Evolutionary conservation across 1,284 basidiomycete genomes (phyloP).

Genomic region (Malassezia obtusa): DNA sequence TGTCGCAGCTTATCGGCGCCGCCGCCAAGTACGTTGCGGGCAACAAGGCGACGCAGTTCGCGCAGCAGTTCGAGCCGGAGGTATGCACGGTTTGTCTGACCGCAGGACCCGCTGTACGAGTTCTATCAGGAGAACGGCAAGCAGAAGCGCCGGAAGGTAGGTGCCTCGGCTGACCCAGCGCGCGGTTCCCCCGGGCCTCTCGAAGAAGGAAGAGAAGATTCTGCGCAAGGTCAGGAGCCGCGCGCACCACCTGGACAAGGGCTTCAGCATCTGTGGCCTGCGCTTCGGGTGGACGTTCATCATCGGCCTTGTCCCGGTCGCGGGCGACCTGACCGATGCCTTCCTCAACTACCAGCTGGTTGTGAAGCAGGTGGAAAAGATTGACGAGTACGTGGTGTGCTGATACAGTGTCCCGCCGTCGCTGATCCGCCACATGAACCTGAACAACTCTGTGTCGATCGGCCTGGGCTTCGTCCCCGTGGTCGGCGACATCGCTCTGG

Average conservation of each 20-base stretch:
- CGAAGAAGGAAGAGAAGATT: conserved; percentile 65
- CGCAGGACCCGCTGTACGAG: conserved; percentile 67
- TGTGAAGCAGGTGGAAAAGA: conserved; percentile 62
- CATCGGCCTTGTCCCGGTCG: conserved; percentile 61
- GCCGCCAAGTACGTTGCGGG: neutral
- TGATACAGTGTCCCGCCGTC: conserved; percentile 24
- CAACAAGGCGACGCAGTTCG: conserved; percentile 1
- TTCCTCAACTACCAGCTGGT: conserved; percentile 68
- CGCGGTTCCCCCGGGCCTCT: conserved; percentile 65
- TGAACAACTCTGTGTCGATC: conserved; percentile 67
- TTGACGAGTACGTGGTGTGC: conserved; percentile 52
- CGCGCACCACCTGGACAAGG: conserved; percentile 84
- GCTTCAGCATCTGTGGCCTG: conserved; percentile 70
- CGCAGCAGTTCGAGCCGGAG: conserved; percentile 13
- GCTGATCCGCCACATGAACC: conserved; percentile 53
- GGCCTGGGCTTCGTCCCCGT: conserved; percentile 67
- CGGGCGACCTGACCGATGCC: conserved; percentile 61
- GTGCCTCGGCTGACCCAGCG: conserved; percentile 46
- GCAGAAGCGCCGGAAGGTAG: conserved; percentile 57
- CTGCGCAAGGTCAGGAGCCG: conserved; percentile 52
- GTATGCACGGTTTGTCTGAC: neutral
- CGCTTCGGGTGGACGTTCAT: conserved; percentile 66
- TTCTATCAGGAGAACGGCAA: conserved; percentile 62
- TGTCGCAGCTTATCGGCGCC: neutral
- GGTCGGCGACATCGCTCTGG: conserved; percentile 64